Conservation (phyloP, 495 filamentous ascomycete genomes). For the Podospora bellae-mahoneyi region DNA sequence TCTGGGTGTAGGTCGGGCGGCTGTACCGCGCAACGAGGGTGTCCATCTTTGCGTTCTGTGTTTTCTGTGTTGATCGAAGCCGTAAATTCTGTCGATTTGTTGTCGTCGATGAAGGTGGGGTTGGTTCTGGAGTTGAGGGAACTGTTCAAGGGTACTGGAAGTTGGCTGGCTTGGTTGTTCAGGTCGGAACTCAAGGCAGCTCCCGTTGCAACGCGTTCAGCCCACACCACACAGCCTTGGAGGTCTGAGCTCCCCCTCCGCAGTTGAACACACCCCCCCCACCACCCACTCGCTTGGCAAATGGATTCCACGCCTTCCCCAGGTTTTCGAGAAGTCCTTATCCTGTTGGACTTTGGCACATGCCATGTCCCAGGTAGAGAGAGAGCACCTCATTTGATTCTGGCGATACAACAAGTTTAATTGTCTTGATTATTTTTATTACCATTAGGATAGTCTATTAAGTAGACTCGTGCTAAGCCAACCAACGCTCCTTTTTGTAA, state of each 20-base stretch:
- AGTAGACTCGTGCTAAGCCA: neutral
- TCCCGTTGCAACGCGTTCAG: conserved; percentile 24
- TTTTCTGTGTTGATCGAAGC: neutral
- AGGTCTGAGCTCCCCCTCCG: conserved; percentile 1
- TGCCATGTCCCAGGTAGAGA: neutral
- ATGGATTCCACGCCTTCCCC: conserved; percentile 1
- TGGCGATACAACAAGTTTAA: neutral
- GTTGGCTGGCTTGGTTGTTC: conserved; percentile 10
- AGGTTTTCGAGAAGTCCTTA: neutral
- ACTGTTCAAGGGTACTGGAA: neutral
- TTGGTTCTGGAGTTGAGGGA: neutral
- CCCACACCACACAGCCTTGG: neutral
- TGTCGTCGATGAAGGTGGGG: conserved; percentile 13
- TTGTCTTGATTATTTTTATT: neutral
- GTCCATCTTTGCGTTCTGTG: conserved; percentile 62
- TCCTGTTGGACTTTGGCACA: neutral
- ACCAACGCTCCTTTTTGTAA: neutral
- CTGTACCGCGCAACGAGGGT: conserved; percentile 87
- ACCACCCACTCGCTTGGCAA: neutral
- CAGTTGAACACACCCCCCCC: neutral
- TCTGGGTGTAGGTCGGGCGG: conserved; percentile 60
- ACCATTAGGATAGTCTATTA: neutral
- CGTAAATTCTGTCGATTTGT: conserved; percentile 10
- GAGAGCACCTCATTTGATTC: neutral
- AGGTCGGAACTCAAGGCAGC: conserved; percentile 28